A percentile compares a stretch with the other conserved stretches of the same genome.
These are phyloP conservation scores for Rhizopogon rudus DNA, from an alignment of 768 basidiomycete species.

Conservation along the genomic window DNA sequence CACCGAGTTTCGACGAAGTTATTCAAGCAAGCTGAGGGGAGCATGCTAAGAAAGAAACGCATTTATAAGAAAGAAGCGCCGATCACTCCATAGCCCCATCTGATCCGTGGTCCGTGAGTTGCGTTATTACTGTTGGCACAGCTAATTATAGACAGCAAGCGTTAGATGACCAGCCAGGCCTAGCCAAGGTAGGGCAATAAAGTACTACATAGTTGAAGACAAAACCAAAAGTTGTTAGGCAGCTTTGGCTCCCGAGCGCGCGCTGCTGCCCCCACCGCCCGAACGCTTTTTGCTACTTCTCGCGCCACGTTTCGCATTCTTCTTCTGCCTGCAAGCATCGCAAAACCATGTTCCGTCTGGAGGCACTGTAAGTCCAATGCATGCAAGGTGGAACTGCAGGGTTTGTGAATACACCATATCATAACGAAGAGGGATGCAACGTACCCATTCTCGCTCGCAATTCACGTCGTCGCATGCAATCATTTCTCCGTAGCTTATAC, in stretches of 20 bases:
- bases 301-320: conserved; percentile 43
- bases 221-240: conserved; percentile 8
- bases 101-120: too few species aligned
- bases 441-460: conserved; percentile 88
- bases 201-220: too few species aligned
- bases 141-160: not conserved
- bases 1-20: not conserved
- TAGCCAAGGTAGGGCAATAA: not conserved
- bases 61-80: too few species aligned
- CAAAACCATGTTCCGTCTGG: conserved; percentile 79
- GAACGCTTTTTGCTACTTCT: conserved; percentile 50
- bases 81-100: not conserved
- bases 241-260: conserved; percentile 24
- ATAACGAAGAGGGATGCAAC: conserved; percentile 21
- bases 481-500: conserved; percentile 90
- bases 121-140: not conserved
- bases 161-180: not conserved
- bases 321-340: conserved; percentile 55
- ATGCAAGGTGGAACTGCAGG: conserved; percentile 72
- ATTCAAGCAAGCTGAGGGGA: not conserved
- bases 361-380: conserved; percentile 60
- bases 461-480: conserved; percentile 83
- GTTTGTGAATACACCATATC: conserved; percentile 6
- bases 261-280: conserved; percentile 17
- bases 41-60: not conserved